Base-by-base conservation (phyloP, 2,329 filamentous ascomycete genomes). In the Xylariales sp. region DNA sequence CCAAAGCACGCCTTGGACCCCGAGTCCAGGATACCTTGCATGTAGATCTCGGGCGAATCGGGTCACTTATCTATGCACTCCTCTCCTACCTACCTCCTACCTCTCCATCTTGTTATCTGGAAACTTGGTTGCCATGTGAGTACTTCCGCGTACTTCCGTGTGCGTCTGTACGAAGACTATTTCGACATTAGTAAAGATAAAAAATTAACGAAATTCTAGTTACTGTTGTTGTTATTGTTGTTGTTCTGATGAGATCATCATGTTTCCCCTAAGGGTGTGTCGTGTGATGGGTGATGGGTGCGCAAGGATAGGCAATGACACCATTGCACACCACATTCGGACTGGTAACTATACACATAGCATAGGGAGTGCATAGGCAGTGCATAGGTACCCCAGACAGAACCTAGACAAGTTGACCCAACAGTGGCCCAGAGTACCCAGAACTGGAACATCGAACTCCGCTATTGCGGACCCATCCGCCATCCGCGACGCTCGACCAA, bases 401-500 rank as follows among this genome's bases (percentile, higher is more conserved):
- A 1, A 12, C 23, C 23, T 23, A 23, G 23, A 23, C 23, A 23
- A 23, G 23, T 23, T 23, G 12, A 2, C 39, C 39, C 9, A 12
- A 41, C 39, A 41, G 39, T 41, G 39, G 10, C 36, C 39, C 39
- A 14, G 56, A 61, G 50, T 55, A 50, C 45, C 61, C 34, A 10
- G 34, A 56, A 62, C 53, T 56, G 52, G 61, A 54, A 62, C 34
- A 30, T 9, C 36, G 4, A 12, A 23, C 64, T 50, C 65, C 54
- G 50, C 57, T 60, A 39, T 49, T 64, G 60, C 60, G 56, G 64
- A 58, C 61, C 59, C 55, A 64, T 43, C 69, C 66, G 69, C 68
- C 62, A 48, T 12, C 9, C 39, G 10, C 39, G 39, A 28, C 50
- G 61, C 28, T 53, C 18, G 46, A 49, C 28, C 62, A 60, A 45